Conservation (phyloP, 768 basidiomycete genomes). For the Rossbeevera mucosa region DNA sequence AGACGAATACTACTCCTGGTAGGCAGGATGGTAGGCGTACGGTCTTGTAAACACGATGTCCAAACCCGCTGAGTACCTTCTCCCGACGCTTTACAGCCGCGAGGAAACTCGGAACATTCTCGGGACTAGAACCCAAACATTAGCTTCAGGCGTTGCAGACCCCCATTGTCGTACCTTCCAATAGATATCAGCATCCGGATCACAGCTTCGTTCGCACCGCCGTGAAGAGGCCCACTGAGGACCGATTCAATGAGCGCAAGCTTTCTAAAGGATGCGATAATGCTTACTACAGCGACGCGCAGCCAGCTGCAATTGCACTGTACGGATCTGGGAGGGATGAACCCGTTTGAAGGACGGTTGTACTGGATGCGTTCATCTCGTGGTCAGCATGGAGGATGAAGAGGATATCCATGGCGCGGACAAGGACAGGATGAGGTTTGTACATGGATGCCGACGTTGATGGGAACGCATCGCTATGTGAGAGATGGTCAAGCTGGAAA, state of each 20-base stretch:
- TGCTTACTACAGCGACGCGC: conserved; percentile 80
- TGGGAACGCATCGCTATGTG: conserved; percentile 28
- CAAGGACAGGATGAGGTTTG: conserved; percentile 77
- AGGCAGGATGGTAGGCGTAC: conserved; percentile 31
- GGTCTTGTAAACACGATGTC: conserved; percentile 81
- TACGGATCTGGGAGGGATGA: conserved; percentile 90
- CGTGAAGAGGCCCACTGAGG: conserved; percentile 35
- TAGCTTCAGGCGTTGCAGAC: not conserved
- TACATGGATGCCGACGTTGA: conserved; percentile 43
- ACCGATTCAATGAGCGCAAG: not conserved
- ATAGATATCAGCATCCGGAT: conserved; percentile 91
- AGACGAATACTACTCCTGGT: not conserved
- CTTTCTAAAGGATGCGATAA: not conserved
- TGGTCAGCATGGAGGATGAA: conserved; percentile 91
- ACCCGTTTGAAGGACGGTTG: conserved; percentile 83
- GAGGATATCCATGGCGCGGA: conserved; percentile 81
- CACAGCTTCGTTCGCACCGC: conserved; percentile 91
- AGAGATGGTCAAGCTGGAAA: conserved; percentile 84
- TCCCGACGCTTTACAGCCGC: conserved; percentile 86
- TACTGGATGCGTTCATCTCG: conserved; percentile 82
- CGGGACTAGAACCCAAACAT: conserved; percentile 44
- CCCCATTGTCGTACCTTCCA: conserved; percentile 53
- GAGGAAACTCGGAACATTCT: conserved; percentile 80
- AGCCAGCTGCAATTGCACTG: conserved; percentile 83
- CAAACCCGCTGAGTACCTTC: conserved; percentile 86